Conservation (phyloP, 2,329 filamentous ascomycete genomes). For the Fusarium denticulatum region DNA sequence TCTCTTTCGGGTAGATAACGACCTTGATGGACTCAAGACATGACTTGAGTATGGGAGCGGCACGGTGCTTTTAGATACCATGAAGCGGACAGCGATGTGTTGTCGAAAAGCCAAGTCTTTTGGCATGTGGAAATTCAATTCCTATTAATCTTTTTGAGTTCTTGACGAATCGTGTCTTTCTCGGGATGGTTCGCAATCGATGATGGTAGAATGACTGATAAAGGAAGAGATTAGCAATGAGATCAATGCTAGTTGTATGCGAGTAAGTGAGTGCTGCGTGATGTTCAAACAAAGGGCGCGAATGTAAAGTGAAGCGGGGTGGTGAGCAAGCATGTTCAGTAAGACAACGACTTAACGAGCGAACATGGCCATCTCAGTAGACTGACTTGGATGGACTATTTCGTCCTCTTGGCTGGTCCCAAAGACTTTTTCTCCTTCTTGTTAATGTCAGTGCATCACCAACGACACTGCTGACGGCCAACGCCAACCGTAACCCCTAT, state of each 20-base stretch:
- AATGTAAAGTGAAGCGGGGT: neutral
- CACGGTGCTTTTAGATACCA: constrained; percentile 36
- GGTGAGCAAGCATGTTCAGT: neutral
- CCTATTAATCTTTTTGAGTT: constrained; percentile 7
- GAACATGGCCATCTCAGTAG: neutral
- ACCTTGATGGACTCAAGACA: constrained; percentile 18
- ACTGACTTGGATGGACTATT: too few species aligned
- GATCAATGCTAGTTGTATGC: neutral
- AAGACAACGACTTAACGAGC: neutral
- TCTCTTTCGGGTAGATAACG: constrained; percentile 20
- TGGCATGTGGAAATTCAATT: constrained; percentile 19
- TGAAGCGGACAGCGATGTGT: constrained; percentile 19
- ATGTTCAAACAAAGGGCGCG: neutral
- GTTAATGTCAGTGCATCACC: neutral
- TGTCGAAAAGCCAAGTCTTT: constrained; percentile 27
- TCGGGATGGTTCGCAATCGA: neutral
- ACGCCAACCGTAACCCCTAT: constrained; percentile 7
- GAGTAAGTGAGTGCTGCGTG: neutral
- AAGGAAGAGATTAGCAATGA: neutral
- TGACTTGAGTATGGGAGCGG: constrained; percentile 16
- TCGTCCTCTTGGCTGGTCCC: neutral
- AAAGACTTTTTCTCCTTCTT: neutral
- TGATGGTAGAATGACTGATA: neutral
- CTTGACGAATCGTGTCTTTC: neutral
- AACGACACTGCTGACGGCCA: neutral